Evolutionary conservation across 2,329 filamentous ascomycete genomes (phyloP).

Genomic region (Aspergillus ibericus): DNA sequence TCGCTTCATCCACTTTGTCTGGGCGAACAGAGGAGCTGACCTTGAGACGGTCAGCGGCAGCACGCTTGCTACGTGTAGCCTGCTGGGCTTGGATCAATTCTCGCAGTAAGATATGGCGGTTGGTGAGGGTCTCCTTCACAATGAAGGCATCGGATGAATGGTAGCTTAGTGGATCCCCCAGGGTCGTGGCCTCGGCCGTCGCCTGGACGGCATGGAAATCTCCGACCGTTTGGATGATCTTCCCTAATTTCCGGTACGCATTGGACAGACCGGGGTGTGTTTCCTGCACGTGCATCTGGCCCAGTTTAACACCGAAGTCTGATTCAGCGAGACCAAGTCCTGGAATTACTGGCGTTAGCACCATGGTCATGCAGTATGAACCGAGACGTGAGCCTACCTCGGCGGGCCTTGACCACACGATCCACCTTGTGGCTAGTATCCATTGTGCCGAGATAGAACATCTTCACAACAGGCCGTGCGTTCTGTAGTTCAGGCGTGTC

Average conservation of each 20-base stretch:
- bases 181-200: constrained; percentile 90
- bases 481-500: constrained; percentile 93
- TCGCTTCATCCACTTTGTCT: constrained; percentile 98
- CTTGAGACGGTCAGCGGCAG: constrained; percentile 85
- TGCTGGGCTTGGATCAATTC: constrained; percentile 92
- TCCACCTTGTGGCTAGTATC: constrained; percentile 97
- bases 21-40: constrained; percentile 80
- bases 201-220: constrained; percentile 96
- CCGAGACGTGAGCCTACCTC: constrained; percentile 61
- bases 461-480: constrained; percentile 85
- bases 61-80: constrained; percentile 74
- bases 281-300: constrained; percentile 84
- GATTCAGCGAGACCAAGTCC: constrained; percentile 88
- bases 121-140: constrained; percentile 96
- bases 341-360: constrained; percentile 39
- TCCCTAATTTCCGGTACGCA: constrained; percentile 92
- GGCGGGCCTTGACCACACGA: constrained; percentile 83
- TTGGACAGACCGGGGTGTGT: constrained; percentile 82
- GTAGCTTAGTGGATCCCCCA: constrained; percentile 91
- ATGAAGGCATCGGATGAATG: constrained; percentile 96
- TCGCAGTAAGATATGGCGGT: constrained; percentile 92
- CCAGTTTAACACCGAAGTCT: constrained; percentile 88
- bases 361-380: not conserved
- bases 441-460: constrained; percentile 94
- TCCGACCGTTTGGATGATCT: constrained; percentile 86